Evolutionary conservation across 2,329 filamentous ascomycete species (phyloP), one percentile per base, ranked within the genome.

Genomic region (Pseudocercospora vitis): DNA sequence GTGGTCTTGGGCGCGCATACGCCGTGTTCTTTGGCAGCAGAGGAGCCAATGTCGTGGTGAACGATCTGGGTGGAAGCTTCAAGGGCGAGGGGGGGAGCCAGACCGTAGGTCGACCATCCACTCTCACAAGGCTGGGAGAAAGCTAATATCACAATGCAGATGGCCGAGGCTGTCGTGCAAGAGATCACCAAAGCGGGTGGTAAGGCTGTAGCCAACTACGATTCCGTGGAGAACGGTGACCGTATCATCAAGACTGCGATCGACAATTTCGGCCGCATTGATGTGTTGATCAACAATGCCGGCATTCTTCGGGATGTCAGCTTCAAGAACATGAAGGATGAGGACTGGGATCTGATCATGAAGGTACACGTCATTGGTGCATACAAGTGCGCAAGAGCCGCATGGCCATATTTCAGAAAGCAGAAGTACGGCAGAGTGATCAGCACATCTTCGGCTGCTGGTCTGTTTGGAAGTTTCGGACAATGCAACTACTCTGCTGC

Each of bases 261-360:
- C 71, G 78, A 89, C 73, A 79, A 78, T 52, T 94, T 86, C 70
- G 89, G 92, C 64, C 89, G 92, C 67, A 83, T 99, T 74, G 92
- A 99, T 73, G 79, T 99, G 44, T 85, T 99, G 66, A 87, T 99
- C 76, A 99, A 99, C 82, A 99, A 97, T 71, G 94, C 94, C 57
- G 92, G 94, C 69, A 97, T 97, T 70, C 81, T 96, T 56, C 87
- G 92, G 57, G 91, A 97, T 76, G 74, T 97, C 70, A 92, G 89
- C 81, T 97, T 99, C 80, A 96, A 96, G 83, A 97, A 97, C 77
- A 95, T 97, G 83, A 94, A 87, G 73, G 94, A 99, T 73, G 76
- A 87, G 70, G 94, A 99, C 74, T 99, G 94, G 94, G 92, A 99
- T 71, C 77, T 96, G 64, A 88, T 96, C 71, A 89, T 92, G 75